phyloP scores from a whole-genome alignment of 1,139 yeast species.

The Ogataea hybrid region DNA sequence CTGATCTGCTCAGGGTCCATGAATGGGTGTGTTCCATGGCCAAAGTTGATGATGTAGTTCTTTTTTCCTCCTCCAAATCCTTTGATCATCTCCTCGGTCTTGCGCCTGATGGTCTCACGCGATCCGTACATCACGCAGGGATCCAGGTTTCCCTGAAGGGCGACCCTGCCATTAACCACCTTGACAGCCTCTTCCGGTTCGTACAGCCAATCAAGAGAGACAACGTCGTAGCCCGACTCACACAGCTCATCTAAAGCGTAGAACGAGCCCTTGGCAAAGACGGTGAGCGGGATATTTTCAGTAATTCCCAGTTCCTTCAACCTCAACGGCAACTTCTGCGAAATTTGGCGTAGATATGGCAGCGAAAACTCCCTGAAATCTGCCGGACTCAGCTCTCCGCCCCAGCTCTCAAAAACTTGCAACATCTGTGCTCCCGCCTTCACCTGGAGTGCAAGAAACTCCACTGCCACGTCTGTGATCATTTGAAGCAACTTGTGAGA shows the following conservation, averaged over 20 bases:
- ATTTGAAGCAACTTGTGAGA: too few relatives aligned
- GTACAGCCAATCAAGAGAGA: conserved; percentile 90
- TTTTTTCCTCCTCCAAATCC: conserved; percentile 94
- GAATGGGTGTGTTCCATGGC: conserved; percentile 98
- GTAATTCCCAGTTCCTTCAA: conserved; percentile 66
- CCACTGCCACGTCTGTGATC: too few relatives aligned
- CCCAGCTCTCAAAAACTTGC: too few relatives aligned
- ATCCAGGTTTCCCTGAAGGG: conserved; percentile 92
- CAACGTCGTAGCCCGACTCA: conserved; percentile 79
- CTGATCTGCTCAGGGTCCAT: conserved; percentile 90
- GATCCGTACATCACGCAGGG: conserved; percentile 95
- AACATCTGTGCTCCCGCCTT: too few relatives aligned
- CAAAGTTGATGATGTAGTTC: conserved; percentile 81
- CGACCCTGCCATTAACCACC: conserved; percentile 74
- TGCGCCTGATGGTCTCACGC: conserved; percentile 70
- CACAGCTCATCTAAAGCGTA: conserved; percentile 88
- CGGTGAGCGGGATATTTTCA: conserved; percentile 80
- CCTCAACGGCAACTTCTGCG: conserved; percentile 64
- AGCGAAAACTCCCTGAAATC: too few relatives aligned
- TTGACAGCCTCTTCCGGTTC: conserved; percentile 84
- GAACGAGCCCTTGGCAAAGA: conserved; percentile 98
- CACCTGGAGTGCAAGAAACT: too few relatives aligned
- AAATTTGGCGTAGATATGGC: conserved; percentile 80
- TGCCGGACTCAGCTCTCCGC: too few relatives aligned
- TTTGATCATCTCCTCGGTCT: conserved; percentile 82